Conservation (phyloP, 169 alveolate species). For the Plasmodium vinckei region DNA sequence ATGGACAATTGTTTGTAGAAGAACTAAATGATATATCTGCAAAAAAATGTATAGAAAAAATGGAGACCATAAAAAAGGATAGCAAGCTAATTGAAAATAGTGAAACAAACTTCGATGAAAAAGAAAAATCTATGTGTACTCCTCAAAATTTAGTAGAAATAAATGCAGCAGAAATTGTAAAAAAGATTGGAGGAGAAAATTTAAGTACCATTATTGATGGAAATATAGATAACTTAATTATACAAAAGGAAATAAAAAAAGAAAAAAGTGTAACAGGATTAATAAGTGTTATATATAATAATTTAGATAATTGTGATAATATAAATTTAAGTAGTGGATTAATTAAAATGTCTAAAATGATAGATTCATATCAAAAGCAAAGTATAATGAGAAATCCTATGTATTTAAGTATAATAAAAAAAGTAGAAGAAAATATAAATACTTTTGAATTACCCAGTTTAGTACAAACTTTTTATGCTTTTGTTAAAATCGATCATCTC, state of each 20-base stretch:
- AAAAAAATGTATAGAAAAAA: constrained; percentile 30
- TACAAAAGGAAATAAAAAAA: constrained; percentile 67
- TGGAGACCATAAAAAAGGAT: not conserved
- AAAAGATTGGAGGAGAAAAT: constrained; percentile 29
- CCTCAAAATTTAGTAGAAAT: constrained; percentile 3
- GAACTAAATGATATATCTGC: constrained; percentile 55
- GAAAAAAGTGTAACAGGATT: constrained; percentile 61
- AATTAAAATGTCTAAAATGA: constrained; percentile 37
- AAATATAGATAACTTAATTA: constrained; percentile 61
- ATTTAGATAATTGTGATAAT: constrained; percentile 42
- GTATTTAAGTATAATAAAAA: constrained; percentile 49
- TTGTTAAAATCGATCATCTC: constrained; percentile 47
- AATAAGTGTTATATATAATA: constrained; percentile 50
- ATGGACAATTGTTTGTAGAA: constrained; percentile 13
- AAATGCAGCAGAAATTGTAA: constrained; percentile 12
- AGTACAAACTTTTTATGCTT: constrained; percentile 58
- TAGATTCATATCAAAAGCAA: constrained; percentile 65
- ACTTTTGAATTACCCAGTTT: constrained; percentile 32
- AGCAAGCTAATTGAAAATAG: not conserved
- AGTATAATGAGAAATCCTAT: constrained; percentile 51
- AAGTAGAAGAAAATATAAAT: constrained; percentile 23
- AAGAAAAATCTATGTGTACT: too few species aligned
- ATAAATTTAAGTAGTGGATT: constrained; percentile 69
- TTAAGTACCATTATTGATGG: constrained; percentile 68
- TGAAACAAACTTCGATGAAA: not conserved